Base-by-base conservation (phyloP, 352 stramenopile genomes). In the Phytopythium aichiense region DNA sequence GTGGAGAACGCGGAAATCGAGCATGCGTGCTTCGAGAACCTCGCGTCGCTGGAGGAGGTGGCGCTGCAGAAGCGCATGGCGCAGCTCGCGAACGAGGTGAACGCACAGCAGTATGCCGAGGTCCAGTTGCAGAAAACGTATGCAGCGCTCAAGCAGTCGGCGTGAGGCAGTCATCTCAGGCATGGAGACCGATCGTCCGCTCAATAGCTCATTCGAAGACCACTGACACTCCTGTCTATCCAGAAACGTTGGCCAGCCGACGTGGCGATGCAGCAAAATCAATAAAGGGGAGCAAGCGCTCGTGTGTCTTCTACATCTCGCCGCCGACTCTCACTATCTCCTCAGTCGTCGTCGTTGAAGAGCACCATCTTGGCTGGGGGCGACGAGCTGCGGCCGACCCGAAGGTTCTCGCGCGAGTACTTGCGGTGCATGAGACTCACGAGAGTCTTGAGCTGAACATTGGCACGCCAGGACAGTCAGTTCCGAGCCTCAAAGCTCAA, bases 401-500 rank as follows among this genome's bases (percentile, higher is more conserved):
- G 78, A 25, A 93, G 72, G 61, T 93, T 91, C 35, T 91, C 79
- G 55, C 87, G 65, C 56, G 85, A 88, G 46, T 94, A 94, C 61
- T 94, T 94, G 66, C 83, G 83, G 55, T 87, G 83, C 83, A 92
- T 94, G 33, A 94, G 68, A 58, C 76, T 88, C 53, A 94, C 73
- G 12, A 94, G 77, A 23, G 85, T 94, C 72, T 94, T 92, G 37
- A 94, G 69, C 75, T 84, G 50, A 22, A 40, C 38, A 43, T 2
- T 7, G 67, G 4, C 33, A 40, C 16, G 9, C 61, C 4, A 50
- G 40, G 6, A 25, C 18, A 46, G 18, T 40, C 15, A 50, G 48
- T n/a, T 4, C 20, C 43, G 4, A 28, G 30, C 23, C 30, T 23
- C 49, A 18, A 59, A 42, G 58, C 18, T 1, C 25, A 20, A 5